Evolutionary conservation across 306 rosid species (phyloP).

Genomic region (Prunus mira): DNA sequence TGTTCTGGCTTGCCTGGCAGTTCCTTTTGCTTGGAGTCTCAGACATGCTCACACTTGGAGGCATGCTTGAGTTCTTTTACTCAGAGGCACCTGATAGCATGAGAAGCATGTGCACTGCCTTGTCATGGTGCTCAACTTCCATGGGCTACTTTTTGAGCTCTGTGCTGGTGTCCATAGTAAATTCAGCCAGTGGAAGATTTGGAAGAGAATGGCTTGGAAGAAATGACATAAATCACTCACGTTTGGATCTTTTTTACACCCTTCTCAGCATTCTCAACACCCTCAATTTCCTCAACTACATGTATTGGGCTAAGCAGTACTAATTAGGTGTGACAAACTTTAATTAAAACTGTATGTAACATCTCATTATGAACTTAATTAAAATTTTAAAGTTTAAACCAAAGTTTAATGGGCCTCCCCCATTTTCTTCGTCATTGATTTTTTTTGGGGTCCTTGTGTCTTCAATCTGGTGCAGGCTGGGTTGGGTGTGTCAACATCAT

Average conservation of each 20-base stretch:
- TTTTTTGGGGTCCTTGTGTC: neutral
- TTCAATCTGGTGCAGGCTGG: neutral
- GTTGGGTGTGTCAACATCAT: neutral
- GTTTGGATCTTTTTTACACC: slow-evolving; percentile 41
- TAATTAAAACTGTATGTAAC: neutral
- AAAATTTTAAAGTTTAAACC: neutral
- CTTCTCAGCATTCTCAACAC: slow-evolving; percentile 33
- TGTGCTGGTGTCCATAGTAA: slow-evolving; percentile 26
- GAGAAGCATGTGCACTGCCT: slow-evolving; percentile 39
- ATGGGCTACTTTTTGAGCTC: slow-evolving; percentile 40
- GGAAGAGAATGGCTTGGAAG: slow-evolving; percentile 39
- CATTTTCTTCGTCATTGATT: neutral
- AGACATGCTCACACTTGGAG: slow-evolving; percentile 34
- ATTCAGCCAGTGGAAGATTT: slow-evolving; percentile 26
- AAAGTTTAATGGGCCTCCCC: neutral
- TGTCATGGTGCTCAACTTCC: slow-evolving; percentile 39
- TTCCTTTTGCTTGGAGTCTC: slow-evolving; percentile 31
- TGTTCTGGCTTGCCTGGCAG: slow-evolving; percentile 37
- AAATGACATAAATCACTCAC: slow-evolving; percentile 24
- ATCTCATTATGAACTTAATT: neutral
- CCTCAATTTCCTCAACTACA: slow-evolving; percentile 28
- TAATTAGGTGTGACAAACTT: neutral
- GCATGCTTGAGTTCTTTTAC: slow-evolving; percentile 48
- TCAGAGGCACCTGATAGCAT: slow-evolving; percentile 39
- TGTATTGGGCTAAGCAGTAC: slow-evolving; percentile 37